Base-by-base conservation (phyloP, 495 filamentous ascomycete species). In the Halenospora varia region DNA sequence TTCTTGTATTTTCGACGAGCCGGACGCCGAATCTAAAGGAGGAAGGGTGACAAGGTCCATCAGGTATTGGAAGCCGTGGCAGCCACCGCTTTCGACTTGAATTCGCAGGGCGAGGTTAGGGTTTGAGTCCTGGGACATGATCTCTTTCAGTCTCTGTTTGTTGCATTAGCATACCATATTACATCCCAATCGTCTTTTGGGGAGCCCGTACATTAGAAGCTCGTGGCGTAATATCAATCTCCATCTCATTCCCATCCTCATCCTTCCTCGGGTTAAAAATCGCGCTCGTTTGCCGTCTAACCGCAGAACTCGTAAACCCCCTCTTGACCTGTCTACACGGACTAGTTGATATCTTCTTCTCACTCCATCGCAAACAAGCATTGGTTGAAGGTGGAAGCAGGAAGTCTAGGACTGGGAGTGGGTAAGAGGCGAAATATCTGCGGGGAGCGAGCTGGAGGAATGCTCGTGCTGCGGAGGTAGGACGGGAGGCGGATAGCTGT, bases 1-100 rank as follows among this genome's bases (percentile, higher is more conserved):
- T 48, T 57, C 48, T 25, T 48, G 17, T 3, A 49, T 9, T 20
- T 49, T 8, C 17, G 19, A 29, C 19, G 59, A 65, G 51, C 4
- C 26, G 11, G 53, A 25, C 11, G 47, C 10, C 11, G 51, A n/a
- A 15, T 53, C 25, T 6, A 64, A 49, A 10, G 70, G 49, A 0
- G 80, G 80, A 0, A 83, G 70, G 2, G 77, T 83, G 20, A 88
- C 86, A 4, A 96, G 80, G 4, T 87, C 88, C 88, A 98, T 96
- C 24, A 95, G 77, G 66, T 97, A 98, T 71, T 98, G 94, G 73
- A 98, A 97, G 18, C 94, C 94, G 73, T 98, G 95, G 71, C 94
- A 98, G 35, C 94, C 94, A 57, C 94, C 94, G 47, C 83, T 87
- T 59, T 94, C 89, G 24, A 98, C 92, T 41, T 89, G 87, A 64